Evolutionary conservation across 805 yeast genomes (phyloP).

Genomic region (Lipomyces starkeyi): DNA sequence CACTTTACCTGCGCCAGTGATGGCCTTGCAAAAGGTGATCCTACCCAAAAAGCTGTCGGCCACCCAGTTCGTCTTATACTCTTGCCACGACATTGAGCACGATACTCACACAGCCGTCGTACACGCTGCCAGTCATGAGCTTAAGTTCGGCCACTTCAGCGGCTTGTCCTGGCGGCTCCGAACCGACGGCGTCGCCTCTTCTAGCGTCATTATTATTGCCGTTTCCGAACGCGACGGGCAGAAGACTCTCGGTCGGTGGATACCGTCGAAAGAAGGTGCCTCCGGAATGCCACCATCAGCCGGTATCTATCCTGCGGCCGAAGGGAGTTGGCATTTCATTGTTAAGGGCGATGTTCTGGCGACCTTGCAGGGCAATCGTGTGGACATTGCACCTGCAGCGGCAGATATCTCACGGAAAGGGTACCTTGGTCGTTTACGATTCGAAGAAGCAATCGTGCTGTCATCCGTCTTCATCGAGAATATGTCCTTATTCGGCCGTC

Average conservation of each 20-base stretch:
- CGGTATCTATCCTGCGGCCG: background rate
- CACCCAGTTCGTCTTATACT: slow-evolving; percentile 56
- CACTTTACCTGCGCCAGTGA: background rate
- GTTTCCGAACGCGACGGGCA: slow-evolving; percentile 3
- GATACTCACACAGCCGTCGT: background rate
- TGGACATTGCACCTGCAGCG: slow-evolving; percentile 4
- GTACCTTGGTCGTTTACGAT: slow-evolving; percentile 22
- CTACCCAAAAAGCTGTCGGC: slow-evolving; percentile 72
- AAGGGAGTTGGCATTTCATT: slow-evolving; percentile 1
- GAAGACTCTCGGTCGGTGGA: slow-evolving; percentile 4
- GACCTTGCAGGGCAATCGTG: slow-evolving; percentile 4
- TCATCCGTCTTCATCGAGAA: slow-evolving; percentile 24
- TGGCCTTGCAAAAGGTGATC: slow-evolving; percentile 40
- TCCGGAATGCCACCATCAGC: background rate
- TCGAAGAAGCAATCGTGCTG: slow-evolving; percentile 28
- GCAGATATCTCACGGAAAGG: slow-evolving; percentile 11
- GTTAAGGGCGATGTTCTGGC: slow-evolving; percentile 12
- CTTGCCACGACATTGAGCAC: slow-evolving; percentile 3
- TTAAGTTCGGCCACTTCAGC: slow-evolving; percentile 3
- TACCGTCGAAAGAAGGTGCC: slow-evolving; percentile 4
- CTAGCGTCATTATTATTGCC: background rate
- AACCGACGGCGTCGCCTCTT: background rate
- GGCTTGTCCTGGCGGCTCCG: slow-evolving; percentile 4
- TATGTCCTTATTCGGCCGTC: slow-evolving; percentile 11
- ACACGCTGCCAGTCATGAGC: background rate